Conservation (phyloP, 2,329 filamentous ascomycete genomes). For the Microascus cirrosus region DNA sequence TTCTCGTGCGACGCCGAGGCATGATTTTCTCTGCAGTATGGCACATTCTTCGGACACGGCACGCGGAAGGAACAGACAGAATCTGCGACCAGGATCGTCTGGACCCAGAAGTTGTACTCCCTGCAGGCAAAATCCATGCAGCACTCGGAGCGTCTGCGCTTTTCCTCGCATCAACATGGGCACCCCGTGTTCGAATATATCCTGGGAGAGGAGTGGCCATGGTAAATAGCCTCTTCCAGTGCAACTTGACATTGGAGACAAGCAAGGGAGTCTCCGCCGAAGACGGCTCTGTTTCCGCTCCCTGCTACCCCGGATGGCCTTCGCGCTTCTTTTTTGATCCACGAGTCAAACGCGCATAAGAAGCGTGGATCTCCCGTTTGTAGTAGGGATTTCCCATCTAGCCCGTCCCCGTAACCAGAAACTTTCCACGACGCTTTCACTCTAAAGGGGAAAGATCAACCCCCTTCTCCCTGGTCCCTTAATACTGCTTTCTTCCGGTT, state of each 20-base stretch:
- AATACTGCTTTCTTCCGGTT: background rate
- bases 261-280: background rate
- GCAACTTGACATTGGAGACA: no score
- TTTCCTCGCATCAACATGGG: background rate
- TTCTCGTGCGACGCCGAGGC: background rate
- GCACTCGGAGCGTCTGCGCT: background rate
- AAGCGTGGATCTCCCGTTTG: background rate
- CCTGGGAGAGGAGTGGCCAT: no score
- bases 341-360: background rate
- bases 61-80: background rate
- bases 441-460: background rate
- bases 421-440: background rate
- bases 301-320: background rate
- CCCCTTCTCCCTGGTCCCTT: background rate
- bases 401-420: background rate
- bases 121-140: background rate
- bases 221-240: no score
- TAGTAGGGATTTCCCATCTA: background rate
- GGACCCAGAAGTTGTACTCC: background rate
- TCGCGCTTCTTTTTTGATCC: background rate
- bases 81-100: background rate
- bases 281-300: background rate
- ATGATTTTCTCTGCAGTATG: background rate
- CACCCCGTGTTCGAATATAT: no score
- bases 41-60: background rate